phyloP scores from a whole-genome alignment of 306 rosid species.

The Prunus mira region DNA sequence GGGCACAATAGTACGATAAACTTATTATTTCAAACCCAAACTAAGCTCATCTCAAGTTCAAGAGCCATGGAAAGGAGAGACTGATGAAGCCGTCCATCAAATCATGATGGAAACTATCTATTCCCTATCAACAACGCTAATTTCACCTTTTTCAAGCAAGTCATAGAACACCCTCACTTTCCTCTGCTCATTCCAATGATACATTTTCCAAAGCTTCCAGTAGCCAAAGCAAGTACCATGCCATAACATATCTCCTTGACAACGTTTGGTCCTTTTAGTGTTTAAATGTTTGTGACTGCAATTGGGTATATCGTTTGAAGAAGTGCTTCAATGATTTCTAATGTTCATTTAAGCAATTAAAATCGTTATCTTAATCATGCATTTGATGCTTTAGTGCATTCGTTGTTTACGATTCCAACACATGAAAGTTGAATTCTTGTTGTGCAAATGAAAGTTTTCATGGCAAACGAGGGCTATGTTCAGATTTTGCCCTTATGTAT shows the following conservation, averaged over 20 bases:
- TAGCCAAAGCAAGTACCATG: conserved; percentile 49
- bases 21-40: conserved; percentile 35
- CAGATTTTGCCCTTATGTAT: not conserved
- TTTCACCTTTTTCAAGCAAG: conserved; percentile 88
- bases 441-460: too few species aligned
- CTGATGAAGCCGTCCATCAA: conserved; percentile 15
- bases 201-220: conserved; percentile 87
- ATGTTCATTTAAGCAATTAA: too few species aligned
- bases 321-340: too few species aligned
- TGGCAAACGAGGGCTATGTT: not conserved
- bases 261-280: conserved; percentile 88
- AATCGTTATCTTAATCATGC: too few species aligned
- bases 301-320: too few species aligned
- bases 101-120: conserved; percentile 26
- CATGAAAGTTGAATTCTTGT: too few species aligned
- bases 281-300: not conserved
- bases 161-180: conserved; percentile 69
- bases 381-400: too few species aligned
- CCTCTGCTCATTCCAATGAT: conserved; percentile 95
- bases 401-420: too few species aligned
- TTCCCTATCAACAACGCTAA: conserved; percentile 58
- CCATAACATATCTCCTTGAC: conserved; percentile 77
- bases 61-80: conserved; percentile 36
- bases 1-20: conserved; percentile 27
- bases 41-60: conserved; percentile 34